A percentile compares a stretch with the other conserved stretches of the same genome.
phyloP scores from a whole-genome alignment of 2,329 filamentous ascomycete genomes.

The Cytospora piceicola region DNA sequence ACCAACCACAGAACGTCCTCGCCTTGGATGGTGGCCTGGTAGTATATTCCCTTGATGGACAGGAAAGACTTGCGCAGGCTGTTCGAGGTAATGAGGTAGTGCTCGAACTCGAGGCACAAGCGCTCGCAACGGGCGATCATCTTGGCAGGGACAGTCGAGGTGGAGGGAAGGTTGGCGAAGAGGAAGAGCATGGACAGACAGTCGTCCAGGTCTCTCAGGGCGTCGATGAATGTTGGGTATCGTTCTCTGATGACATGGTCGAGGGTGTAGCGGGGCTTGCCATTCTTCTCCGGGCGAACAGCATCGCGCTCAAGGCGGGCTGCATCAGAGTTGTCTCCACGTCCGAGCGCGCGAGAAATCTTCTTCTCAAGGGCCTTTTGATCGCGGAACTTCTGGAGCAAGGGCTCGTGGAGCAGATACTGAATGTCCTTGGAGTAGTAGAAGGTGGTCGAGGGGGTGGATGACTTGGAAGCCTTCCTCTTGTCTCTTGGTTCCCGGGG shows the following conservation, averaged over 20 bases:
- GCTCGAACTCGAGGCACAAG: slow-evolving; percentile 92
- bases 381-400: slow-evolving; percentile 92
- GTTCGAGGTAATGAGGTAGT: slow-evolving; percentile 92
- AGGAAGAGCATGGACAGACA: slow-evolving; percentile 96
- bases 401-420: slow-evolving; percentile 94
- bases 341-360: slow-evolving; percentile 87
- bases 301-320: slow-evolving; percentile 86
- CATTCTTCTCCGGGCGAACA: slow-evolving; percentile 83
- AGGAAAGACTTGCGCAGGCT: slow-evolving; percentile 94
- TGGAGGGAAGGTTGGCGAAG: slow-evolving; percentile 94
- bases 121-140: slow-evolving; percentile 95
- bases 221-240: slow-evolving; percentile 96
- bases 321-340: slow-evolving; percentile 89
- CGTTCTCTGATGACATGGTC: slow-evolving; percentile 98
- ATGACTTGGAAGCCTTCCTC: slow-evolving; percentile 93
- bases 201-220: slow-evolving; percentile 92
- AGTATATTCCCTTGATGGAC: slow-evolving; percentile 99
- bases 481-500: slow-evolving; percentile 94
- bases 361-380: slow-evolving; percentile 98
- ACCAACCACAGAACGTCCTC: slow-evolving; percentile 97
- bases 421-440: slow-evolving; percentile 94
- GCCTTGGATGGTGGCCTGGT: slow-evolving; percentile 95
- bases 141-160: slow-evolving; percentile 86
- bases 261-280: slow-evolving; percentile 85
- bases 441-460: slow-evolving; percentile 90